phyloP scores from a whole-genome alignment of 768 basidiomycete genomes.

The Termitomyces sp. region DNA sequence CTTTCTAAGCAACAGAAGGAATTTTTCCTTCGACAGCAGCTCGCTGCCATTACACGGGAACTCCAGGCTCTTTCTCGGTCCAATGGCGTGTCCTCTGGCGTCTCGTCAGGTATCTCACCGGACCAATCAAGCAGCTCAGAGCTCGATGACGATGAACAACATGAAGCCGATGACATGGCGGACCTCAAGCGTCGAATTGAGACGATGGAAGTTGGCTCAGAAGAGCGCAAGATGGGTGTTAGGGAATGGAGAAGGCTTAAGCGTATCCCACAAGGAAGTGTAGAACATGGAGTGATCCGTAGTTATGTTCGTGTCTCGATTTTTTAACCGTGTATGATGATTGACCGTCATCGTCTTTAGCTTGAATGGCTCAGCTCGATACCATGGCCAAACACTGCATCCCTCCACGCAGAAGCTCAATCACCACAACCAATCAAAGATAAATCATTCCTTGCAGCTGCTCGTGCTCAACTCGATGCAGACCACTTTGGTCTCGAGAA shows the following conservation, averaged over 20 bases:
- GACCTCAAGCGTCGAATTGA: conserved; percentile 71
- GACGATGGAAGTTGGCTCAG: conserved; percentile 62
- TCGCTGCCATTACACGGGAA: conserved; percentile 75
- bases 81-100: conserved; percentile 13
- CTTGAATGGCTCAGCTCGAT: conserved; percentile 86
- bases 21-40: conserved; percentile 79
- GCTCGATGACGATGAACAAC: conserved; percentile 71
- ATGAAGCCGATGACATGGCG: conserved; percentile 75
- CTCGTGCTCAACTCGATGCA: conserved; percentile 75
- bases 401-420: conserved; percentile 12
- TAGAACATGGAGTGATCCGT: conserved; percentile 86
- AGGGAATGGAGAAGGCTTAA: conserved; percentile 81
- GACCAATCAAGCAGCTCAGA: conserved; percentile 35
- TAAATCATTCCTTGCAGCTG: conserved; percentile 57
- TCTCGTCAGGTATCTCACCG: conserved; percentile 7
- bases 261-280: conserved; percentile 85
- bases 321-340: not conserved
- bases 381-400: conserved; percentile 69
- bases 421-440: conserved; percentile 31
- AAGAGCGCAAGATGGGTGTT: conserved; percentile 77
- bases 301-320: conserved; percentile 55
- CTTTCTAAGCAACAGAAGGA: conserved; percentile 89
- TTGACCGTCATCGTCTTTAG: conserved; percentile 26
- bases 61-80: conserved; percentile 48
- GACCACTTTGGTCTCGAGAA: conserved; percentile 93